Evolutionary conservation across 1,139 yeast species (phyloP).

Genomic region (Casaregolazyma suthepensis): DNA sequence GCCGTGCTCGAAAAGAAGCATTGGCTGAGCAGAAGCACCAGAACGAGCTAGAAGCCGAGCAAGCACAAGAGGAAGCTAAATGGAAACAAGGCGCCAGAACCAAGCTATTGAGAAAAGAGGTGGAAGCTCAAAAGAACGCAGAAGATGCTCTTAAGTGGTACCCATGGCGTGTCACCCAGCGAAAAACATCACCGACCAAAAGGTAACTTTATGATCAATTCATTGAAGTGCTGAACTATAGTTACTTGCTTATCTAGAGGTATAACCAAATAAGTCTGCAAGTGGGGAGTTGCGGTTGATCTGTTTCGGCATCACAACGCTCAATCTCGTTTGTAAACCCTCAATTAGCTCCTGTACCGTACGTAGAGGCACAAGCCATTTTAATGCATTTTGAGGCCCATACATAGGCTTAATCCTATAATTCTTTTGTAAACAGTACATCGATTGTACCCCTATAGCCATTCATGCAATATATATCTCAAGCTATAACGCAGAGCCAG

Average conservation of each 20-base stretch:
- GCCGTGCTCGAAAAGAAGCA: constrained; percentile 67
- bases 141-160: constrained; percentile 33
- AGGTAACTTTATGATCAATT: no score
- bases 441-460: not conserved
- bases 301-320: no score
- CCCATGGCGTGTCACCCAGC: no score
- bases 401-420: not conserved
- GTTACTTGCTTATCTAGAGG: not conserved
- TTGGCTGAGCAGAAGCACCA: constrained; percentile 56
- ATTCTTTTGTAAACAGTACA: constrained; percentile 12
- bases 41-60: constrained; percentile 44
- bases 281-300: no score
- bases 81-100: constrained; percentile 76
- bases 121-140: constrained; percentile 35
- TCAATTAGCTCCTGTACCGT: not conserved
- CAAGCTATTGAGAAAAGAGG: constrained; percentile 64
- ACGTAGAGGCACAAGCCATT: not conserved
- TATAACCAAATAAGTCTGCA: not conserved
- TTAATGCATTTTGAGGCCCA: not conserved
- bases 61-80: constrained; percentile 52
- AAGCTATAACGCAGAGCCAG: constrained; percentile 63
- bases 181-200: no score
- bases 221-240: not conserved
- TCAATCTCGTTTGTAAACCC: not conserved
- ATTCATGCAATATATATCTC: not conserved